Conservation (phyloP, 225 moss, liverwort and hornwort species). For the Thuidium tamariscinum region DNA sequence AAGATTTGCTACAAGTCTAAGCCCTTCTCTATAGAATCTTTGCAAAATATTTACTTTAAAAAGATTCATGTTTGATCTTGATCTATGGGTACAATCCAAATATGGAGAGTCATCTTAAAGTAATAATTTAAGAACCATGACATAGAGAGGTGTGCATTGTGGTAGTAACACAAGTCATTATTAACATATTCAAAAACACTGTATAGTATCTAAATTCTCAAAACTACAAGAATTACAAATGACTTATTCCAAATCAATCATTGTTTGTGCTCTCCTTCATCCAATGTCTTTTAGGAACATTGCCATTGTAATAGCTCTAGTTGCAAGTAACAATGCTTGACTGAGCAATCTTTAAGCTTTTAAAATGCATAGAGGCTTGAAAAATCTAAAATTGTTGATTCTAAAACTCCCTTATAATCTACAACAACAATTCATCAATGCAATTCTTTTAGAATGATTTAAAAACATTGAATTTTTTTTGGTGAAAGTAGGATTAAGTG, state of each 20-base stretch:
- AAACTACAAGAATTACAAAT: background rate
- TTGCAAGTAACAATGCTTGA: background rate
- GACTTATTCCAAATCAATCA: background rate
- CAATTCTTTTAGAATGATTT: background rate
- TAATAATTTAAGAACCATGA: background rate
- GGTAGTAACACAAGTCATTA: background rate
- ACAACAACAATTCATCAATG: background rate
- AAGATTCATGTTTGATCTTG: background rate
- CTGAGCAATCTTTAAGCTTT: background rate
- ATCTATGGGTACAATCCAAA: background rate
- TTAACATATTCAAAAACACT: background rate
- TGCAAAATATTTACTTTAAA: background rate
- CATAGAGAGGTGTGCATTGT: background rate
- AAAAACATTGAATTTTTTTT: background rate
- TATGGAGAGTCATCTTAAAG: too few species aligned
- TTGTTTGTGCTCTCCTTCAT: background rate
- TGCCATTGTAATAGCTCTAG: background rate
- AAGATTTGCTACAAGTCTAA: background rate
- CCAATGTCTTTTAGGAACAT: background rate
- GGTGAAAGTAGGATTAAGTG: background rate
- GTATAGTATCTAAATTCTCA: too few species aligned
- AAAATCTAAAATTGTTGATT: background rate
- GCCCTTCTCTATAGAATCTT: background rate
- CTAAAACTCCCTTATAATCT: background rate
- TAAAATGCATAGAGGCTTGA: background rate